Evolutionary conservation across 371 early-diverging fungal genomes (phyloP), one percentile per base, ranked within the genome.

Genomic region (Enterospora canceri): DNA sequence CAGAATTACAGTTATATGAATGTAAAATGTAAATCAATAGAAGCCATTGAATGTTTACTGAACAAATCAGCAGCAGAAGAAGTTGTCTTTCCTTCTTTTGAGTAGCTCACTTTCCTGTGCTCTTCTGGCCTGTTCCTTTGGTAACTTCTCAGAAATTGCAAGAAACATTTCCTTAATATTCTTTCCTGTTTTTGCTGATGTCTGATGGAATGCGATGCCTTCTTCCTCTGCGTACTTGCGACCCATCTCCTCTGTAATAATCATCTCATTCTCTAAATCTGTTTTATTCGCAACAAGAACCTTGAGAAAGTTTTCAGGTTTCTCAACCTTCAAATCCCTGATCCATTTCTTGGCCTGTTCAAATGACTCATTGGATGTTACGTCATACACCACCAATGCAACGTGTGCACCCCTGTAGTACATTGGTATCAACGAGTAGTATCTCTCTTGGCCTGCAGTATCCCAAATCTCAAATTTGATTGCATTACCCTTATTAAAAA

Each of bases 361-460:
- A 80, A 92, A 91, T 8, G 92, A 89, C 32, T 92, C 90, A 60
- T 86, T 77, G 80, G 91, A 90, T 35, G 94, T 92, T 71, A 94
- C 89, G 82, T 94, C 96, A 76, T 94, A 97, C 0, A 87, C 87
- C 1, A 89, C 75, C 49, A 93, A 78, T 48, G 92, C 92, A 24
- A 90, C 92, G 47, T 91, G 92, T 34, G 94, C 93, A 51, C 91
- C 92, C 67, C 94, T 85, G 77, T 92, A 94, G 82, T 94, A 95
- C 78, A 91, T 89, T 58, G 92, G 85, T 15, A 90, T 91, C 68
- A 94, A 88, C 75, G 89, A 88, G 69, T 91, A 83, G 82, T 93
- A 94, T 23, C 90, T 86, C 74, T 91, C 91, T 76, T 92, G 91
- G 28, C 92, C 91, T 24, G 91, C 91, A 18, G 92, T 88, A 74